A percentile compares a stretch with the other conserved stretches of the same genome.
Conservation (phyloP, 768 basidiomycete genomes). For the Collybia nuda region DNA sequence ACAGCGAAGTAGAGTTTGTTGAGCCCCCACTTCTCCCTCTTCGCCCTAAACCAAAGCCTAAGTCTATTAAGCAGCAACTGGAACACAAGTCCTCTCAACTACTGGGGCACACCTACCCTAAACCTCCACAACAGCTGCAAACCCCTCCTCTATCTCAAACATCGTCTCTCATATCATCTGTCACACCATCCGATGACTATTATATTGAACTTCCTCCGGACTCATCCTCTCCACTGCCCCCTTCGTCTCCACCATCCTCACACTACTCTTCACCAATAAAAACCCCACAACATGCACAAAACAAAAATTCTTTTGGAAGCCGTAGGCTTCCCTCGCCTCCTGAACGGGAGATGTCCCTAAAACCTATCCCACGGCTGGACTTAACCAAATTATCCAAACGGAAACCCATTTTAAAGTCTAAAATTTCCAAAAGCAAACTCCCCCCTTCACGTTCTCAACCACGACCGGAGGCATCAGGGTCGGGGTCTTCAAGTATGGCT, state of each 20-base stretch:
- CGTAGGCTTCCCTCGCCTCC: conserved; percentile 4
- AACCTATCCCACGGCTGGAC: conserved; percentile 14
- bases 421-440: background rate
- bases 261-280: conserved; percentile 17
- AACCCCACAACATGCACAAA: conserved; percentile 4
- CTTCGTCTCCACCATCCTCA: conserved; percentile 16
- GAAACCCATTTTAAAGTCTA: background rate
- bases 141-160: conserved; percentile 40
- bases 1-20: conserved; percentile 35
- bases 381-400: conserved; percentile 3
- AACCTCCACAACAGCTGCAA: conserved; percentile 26
- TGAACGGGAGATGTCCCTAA: background rate
- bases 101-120: background rate
- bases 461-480: background rate
- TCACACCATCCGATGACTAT: conserved; percentile 16
- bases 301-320: conserved; percentile 6
- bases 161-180: conserved; percentile 24
- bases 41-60: background rate
- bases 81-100: background rate
- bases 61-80: background rate
- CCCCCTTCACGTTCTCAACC: background rate
- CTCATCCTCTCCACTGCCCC: conserved; percentile 17
- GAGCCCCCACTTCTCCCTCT: conserved; percentile 14
- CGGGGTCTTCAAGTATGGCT: background rate
- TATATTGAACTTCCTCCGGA: conserved; percentile 11